Base-by-base conservation (phyloP, 2,329 filamentous ascomycete species). In the Madurella mycetomatis region DNA sequence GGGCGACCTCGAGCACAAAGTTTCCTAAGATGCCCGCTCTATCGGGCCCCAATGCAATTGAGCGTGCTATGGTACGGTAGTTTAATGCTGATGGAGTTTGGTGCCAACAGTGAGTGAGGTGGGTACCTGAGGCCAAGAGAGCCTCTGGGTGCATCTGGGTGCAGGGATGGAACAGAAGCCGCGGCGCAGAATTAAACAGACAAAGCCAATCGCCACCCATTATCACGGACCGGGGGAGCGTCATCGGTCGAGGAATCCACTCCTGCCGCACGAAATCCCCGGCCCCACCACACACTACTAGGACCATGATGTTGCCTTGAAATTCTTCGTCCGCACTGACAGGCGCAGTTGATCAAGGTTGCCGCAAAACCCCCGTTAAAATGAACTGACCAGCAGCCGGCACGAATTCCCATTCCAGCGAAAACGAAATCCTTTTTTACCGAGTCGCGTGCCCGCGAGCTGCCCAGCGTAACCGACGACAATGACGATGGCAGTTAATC, bases 391-490 rank as follows among this genome's bases (percentile, higher is more conserved):
- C 47, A 32, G 16, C 42, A 46, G 16, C 25, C 16, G 47, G 45
- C 8, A 25, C 41, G 30, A 42, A n/a, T 37, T 1, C 31, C 11
- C 39, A 34, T 34, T 42, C 41, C 18, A 32, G 13, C n/a, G 41
- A 19, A 9, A n/a, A 31, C 40, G 31, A 17, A 42, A 25, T 19
- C 12, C 31, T 44, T 2, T n/a, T 9, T 32, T 17, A n/a, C 13
- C 17, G 31, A 37, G 47, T 52, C 30, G 48, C 53, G 48, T 47
- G 37, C 32, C 46, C 25, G 30, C 37, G 13, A 30, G 9, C 18
- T 18, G 41, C 40, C 19, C 25, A 31, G 7, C n/a, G 18, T 34
- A 42, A 41, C 59, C 58, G 53, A 57, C 52, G 49, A 60, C 57
- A 55, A 53, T 52, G 53, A 30, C 49, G 32, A 53, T 54, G 53